Conservation (phyloP, 2,329 filamentous ascomycete genomes). For the Aspergillus chevalieri region DNA sequence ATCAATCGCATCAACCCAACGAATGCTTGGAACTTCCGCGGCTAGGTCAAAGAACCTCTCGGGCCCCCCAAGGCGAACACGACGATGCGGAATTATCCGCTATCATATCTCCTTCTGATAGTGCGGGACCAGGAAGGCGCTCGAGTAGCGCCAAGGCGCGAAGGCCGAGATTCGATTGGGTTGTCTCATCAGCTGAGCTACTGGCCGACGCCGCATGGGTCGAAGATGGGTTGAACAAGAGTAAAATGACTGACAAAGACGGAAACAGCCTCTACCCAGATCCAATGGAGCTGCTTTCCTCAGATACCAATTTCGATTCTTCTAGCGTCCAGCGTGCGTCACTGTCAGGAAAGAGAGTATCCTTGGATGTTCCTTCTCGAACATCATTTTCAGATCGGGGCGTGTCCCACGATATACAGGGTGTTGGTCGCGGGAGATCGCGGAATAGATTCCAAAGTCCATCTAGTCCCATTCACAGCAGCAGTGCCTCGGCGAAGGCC, state of each 20-base stretch:
- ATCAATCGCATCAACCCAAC: conserved; percentile 41
- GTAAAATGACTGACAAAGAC: conserved; percentile 70
- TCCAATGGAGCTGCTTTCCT: conserved; percentile 16
- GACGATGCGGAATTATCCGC: conserved; percentile 21
- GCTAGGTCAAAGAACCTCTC: conserved; percentile 25
- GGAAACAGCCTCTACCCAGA: conserved; percentile 61
- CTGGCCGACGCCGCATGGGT: conserved; percentile 88
- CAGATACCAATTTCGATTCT: conserved; percentile 9
- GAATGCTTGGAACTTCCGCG: conserved; percentile 40
- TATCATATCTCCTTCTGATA: conserved; percentile 30
- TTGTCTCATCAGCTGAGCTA: conserved; percentile 73
- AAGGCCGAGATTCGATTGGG: conserved; percentile 78
- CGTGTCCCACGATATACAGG: conserved; percentile 25
- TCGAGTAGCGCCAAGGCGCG: conserved; percentile 53
- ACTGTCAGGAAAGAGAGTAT: conserved; percentile 15
- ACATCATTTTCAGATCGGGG: conserved; percentile 36
- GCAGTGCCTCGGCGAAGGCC: conserved; percentile 43
- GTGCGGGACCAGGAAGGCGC: conserved; percentile 37
- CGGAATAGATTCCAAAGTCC: conserved; percentile 56
- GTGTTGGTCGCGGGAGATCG: conserved; percentile 51
- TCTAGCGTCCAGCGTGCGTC: conserved; percentile 5
- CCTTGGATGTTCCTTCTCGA: conserved; percentile 17
- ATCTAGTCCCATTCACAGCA: conserved; percentile 51
- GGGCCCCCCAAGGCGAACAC: conserved; percentile 9
- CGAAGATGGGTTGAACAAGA: conserved; percentile 74